Evolutionary conservation across 2,329 filamentous ascomycete genomes (phyloP).

Genomic region (Botrytis medusae): DNA sequence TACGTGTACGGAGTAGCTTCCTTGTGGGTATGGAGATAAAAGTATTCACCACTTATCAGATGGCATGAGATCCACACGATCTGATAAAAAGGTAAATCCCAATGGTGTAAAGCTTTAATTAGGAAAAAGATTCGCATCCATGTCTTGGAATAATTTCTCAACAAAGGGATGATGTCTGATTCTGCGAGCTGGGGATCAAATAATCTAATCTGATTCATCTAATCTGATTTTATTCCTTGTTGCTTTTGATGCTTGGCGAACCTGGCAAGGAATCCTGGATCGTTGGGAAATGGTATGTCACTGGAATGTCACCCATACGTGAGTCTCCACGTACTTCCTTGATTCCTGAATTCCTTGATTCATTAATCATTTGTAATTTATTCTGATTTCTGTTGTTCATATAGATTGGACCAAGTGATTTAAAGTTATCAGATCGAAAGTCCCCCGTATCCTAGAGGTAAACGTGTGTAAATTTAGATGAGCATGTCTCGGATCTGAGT

Average conservation of each 20-base stretch:
- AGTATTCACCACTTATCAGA: background rate
- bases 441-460: background rate
- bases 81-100: background rate
- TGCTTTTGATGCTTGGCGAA: background rate
- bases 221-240: slow-evolving; percentile 8
- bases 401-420: background rate
- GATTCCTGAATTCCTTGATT: background rate
- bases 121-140: background rate
- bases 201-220: slow-evolving; percentile 12
- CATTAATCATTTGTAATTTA: background rate
- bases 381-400: background rate
- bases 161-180: background rate
- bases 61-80: background rate
- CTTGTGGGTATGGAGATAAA: background rate
- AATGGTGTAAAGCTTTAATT: background rate
- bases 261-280: background rate
- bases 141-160: background rate
- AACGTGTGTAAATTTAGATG: background rate
- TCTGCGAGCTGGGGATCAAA: background rate
- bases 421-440: slow-evolving; percentile 13
- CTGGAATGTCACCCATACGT: background rate
- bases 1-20: background rate
- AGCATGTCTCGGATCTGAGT: background rate
- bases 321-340: background rate
- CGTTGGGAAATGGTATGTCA: background rate